Evolutionary conservation across 2,329 filamentous ascomycete species (phyloP).

Genomic region (Aureobasidium sp.): DNA sequence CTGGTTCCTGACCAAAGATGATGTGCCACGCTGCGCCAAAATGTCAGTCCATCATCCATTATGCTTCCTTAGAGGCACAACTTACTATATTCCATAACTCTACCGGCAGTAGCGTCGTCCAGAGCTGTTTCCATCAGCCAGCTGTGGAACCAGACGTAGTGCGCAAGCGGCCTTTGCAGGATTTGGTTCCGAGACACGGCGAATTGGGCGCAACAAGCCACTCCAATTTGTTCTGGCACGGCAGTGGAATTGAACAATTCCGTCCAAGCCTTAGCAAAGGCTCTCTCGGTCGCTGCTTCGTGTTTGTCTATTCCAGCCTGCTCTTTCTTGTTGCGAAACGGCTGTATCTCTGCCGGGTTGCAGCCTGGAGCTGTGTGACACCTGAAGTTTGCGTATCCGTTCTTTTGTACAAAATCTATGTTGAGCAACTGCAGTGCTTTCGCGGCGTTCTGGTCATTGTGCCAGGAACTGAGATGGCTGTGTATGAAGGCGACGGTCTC

Average conservation of each 20-base stretch:
- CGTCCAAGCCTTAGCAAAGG: conserved; percentile 41
- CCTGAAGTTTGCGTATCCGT: conserved; percentile 47
- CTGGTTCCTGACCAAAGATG: conserved; percentile 8
- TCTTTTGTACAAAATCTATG: conserved; percentile 37
- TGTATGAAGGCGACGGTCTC: conserved; percentile 22
- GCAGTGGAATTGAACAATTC: conserved; percentile 36
- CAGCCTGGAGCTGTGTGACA: conserved; percentile 46
- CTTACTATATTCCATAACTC: conserved; percentile 11
- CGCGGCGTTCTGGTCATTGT: conserved; percentile 11
- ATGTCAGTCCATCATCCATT: no score
- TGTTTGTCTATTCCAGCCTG: conserved; percentile 12
- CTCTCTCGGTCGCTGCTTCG: conserved; percentile 38
- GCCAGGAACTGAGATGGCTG: conserved; percentile 18
- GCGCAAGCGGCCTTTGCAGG: conserved; percentile 34
- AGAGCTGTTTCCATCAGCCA: conserved; percentile 10
- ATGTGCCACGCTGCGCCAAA: conserved; percentile 8
- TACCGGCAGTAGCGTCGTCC: not conserved
- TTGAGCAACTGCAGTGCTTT: conserved; percentile 28
- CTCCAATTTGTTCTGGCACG: conserved; percentile 38
- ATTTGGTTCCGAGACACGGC: conserved; percentile 42
- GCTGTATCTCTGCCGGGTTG: conserved; percentile 39
- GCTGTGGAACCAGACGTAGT: conserved; percentile 37
- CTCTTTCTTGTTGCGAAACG: conserved; percentile 26
- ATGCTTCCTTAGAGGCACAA: no score
- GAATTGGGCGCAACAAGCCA: conserved; percentile 49